These are phyloP conservation scores for Leccinum ponderosum DNA, from an alignment of 1,284 basidiomycete species.

Conservation along the genomic window DNA sequence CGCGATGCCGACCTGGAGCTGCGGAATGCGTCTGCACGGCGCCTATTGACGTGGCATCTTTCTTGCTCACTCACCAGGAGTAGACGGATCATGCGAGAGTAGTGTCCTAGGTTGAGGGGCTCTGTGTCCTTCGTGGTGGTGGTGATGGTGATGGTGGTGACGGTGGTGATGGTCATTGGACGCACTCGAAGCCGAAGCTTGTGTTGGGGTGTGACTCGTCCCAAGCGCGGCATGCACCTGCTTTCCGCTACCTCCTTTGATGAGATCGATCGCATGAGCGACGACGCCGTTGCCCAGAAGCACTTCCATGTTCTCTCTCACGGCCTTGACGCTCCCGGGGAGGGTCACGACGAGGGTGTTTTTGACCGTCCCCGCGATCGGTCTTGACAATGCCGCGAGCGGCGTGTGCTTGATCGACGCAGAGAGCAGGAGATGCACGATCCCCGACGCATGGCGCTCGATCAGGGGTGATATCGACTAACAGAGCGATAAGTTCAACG, in stretches of 20 bases:
- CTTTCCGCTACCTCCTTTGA: slow-evolving; percentile 68
- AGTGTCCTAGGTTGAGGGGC: slow-evolving; percentile 51
- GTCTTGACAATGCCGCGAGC: slow-evolving; percentile 79
- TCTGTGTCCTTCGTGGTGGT: slow-evolving; percentile 45
- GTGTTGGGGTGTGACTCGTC: slow-evolving; percentile 21
- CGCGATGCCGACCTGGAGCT: slow-evolving; percentile 68
- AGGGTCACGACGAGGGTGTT: slow-evolving; percentile 75
- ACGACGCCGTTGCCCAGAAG: slow-evolving; percentile 60
- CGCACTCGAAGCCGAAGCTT: slow-evolving; percentile 10
- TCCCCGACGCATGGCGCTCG: slow-evolving; percentile 71
- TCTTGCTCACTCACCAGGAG: slow-evolving; percentile 48
- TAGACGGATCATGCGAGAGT: slow-evolving; percentile 69
- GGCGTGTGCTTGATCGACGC: slow-evolving; percentile 75
- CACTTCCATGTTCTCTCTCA: slow-evolving; percentile 72
- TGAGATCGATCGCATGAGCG: slow-evolving; percentile 74
- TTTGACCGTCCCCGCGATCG: slow-evolving; percentile 72
- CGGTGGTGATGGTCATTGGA: slow-evolving; percentile 36
- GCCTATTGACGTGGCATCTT: not conserved
- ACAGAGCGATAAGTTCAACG: not conserved
- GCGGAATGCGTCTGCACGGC: not conserved
- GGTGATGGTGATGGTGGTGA: slow-evolving; percentile 39
- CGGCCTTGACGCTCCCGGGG: slow-evolving; percentile 84
- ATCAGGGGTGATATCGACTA: slow-evolving; percentile 74
- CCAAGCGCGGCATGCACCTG: slow-evolving; percentile 52
- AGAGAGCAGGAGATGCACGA: slow-evolving; percentile 76